Base-by-base conservation (phyloP, 257 asterid species). In the Scutellaria barbata region DNA sequence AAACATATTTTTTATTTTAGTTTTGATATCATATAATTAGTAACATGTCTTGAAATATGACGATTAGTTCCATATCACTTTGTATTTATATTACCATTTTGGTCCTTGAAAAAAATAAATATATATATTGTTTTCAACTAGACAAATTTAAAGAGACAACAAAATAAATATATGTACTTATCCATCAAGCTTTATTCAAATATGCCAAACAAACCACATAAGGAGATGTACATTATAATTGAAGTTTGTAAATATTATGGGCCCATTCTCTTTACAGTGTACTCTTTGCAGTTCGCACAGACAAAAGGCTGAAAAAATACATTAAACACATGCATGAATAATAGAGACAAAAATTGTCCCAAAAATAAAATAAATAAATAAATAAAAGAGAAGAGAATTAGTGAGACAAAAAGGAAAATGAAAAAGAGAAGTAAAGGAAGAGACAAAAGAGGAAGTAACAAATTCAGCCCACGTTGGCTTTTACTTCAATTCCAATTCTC, bases 371-470 rank as follows among this genome's bases (percentile, higher is more conserved):
- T 5, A n/a, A 43, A 46, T 17, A 47, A 39, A 68, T 33, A 54
- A 17, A 7, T 13, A 25, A 16, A 47, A 56, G 22, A 50, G 62
- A 62, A n/a, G 30, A 54, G 72, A 63, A 18, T 46, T 9, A 22
- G 41, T 33, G 65, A 46, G 72, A 74, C 66, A 56, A 53, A 74
- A 64, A 20, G 73, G 73, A 68, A 39, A 57, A 17, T 65, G 17
- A 59, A 17, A 67, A 74, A 54, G 68, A 42, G 73, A 63, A 51
- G 54, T 40, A 47, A 52, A 51, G 64, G 47, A 63, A 52, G 77
- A 74, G 69, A 74, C 79, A 74, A 66, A 65, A 74, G 33, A 59
- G 66, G 17, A 61, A 42, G 18, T 53, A 43, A 62, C 51, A 75
- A 45, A 60, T 39, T 58, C 6, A 12, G 51, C 5, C 42, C 22